These are phyloP conservation scores for Polymyxa betae DNA, from an alignment of 208 protist genomes.

Conservation along the genomic window DNA sequence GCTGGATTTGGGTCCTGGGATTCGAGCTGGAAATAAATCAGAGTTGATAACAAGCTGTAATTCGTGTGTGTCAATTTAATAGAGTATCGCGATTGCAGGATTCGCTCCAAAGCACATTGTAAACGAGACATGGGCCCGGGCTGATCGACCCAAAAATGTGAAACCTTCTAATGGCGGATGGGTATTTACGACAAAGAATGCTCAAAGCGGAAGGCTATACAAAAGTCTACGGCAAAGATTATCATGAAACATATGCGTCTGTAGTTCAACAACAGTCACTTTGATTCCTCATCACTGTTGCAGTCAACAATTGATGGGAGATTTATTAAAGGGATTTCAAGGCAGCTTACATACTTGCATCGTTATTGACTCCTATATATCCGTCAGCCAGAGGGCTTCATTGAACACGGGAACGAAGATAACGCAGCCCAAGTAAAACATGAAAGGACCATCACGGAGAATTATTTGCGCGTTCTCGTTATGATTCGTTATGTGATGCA, in stretches of 20 bases:
- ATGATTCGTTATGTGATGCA: too few relatives aligned
- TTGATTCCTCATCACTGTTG: not conserved
- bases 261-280: not conserved
- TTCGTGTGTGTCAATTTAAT: too few relatives aligned
- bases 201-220: not conserved
- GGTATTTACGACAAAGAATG: not conserved
- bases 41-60: too few relatives aligned
- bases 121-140: not conserved
- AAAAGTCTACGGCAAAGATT: slow-evolving; percentile 1
- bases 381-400: not conserved
- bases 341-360: not conserved
- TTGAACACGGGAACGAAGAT: not conserved
- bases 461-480: too few relatives aligned
- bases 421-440: too few relatives aligned
- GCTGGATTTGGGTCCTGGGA: too few relatives aligned
- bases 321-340: not conserved
- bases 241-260: not conserved
- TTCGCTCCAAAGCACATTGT: not conserved
- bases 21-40: too few relatives aligned
- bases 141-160: not conserved
- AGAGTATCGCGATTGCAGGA: too few relatives aligned
- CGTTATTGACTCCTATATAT: not conserved
- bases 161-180: not conserved
- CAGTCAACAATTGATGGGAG: not conserved
- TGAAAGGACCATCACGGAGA: too few relatives aligned